Base-by-base conservation (phyloP, 2,329 filamentous ascomycete species). In the Colletotrichum cordylinicola region DNA sequence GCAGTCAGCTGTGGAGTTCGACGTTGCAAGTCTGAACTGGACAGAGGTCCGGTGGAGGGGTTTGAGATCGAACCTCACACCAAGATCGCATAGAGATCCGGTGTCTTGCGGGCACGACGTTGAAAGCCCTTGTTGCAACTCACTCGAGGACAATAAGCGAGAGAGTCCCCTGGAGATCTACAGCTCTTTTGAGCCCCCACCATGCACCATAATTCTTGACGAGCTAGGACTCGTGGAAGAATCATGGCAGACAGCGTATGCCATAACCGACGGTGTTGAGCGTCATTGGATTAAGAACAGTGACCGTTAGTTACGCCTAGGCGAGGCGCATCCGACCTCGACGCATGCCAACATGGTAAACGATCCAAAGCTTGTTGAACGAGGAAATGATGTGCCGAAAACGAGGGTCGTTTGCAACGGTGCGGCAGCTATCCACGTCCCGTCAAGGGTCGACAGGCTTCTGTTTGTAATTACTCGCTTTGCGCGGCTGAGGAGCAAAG, bases 81-180 rank as follows among this genome's bases (percentile, higher is more conserved):
- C 56, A 43, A 62, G 27, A 68, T 68, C 69, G 69, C 33, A 68
- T 27, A 65, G 43, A 73, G 64, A 68, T 68, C 43, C 64, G 29
- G 56, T 64, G 58, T 64, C 67, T 65, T 64, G 43, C 56, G 55
- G 37, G 37, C 65, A 62, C 65, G 29, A 52, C 52, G 16, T 69
- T 62, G 65, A 29, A 27, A 55, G 43, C 66, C 58, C 71, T 37
- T 37, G 39, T 52, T 35, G 48, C 48, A 37, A 55, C 35, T 48
- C 35, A 67, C 64, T 66, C 52, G 33, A 48, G 35, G 39, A 43
- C 43, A 31, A 39, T 39, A 61, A 67, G 62, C 68, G 68, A 72
- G 61, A 61, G 35, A 74, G 66, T 60, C 48, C 61, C 67, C 61
- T 75, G 67, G 39, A 31, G 67, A 67, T 71, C 61, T 66, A 55